phyloP scores from a whole-genome alignment of 345 rosid genomes.

The Abelmoschus esculentus region DNA sequence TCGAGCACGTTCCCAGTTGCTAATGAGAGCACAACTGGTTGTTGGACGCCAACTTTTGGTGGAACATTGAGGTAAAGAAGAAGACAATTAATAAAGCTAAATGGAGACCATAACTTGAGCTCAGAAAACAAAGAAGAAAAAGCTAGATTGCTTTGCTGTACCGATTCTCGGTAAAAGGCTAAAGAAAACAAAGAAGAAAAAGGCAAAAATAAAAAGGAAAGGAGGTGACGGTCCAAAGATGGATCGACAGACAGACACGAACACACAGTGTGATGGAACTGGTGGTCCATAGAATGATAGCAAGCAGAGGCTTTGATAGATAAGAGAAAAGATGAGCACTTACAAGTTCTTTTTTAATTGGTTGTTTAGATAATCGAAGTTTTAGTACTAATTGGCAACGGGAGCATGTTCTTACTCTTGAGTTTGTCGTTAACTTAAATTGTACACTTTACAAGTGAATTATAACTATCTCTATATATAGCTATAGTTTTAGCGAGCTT shows the following conservation, averaged over 20 bases:
- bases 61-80: constrained; percentile 39
- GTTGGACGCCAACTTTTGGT: constrained; percentile 74
- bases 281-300: constrained; percentile 30
- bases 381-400: constrained; percentile 8
- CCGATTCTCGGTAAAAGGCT: no score
- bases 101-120: constrained; percentile 15
- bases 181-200: no score
- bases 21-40: constrained; percentile 47
- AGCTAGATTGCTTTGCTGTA: no score
- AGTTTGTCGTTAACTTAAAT: no score
- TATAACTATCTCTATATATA: no score
- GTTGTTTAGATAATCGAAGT: neutral
- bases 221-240: no score
- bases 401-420: constrained; percentile 28
- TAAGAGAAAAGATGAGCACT: neutral
- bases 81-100: neutral
- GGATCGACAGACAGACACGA: no score
- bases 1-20: constrained; percentile 66
- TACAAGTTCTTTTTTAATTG: neutral
- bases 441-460: no score
- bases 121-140: no score
- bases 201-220: no score
- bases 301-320: neutral
- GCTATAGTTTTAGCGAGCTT: no score
- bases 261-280: constrained; percentile 17